Percentiles rank a stretch among this genome's conserved stretches.
Conservation (phyloP, 2,329 filamentous ascomycete species). For the Cadophora sp. region DNA sequence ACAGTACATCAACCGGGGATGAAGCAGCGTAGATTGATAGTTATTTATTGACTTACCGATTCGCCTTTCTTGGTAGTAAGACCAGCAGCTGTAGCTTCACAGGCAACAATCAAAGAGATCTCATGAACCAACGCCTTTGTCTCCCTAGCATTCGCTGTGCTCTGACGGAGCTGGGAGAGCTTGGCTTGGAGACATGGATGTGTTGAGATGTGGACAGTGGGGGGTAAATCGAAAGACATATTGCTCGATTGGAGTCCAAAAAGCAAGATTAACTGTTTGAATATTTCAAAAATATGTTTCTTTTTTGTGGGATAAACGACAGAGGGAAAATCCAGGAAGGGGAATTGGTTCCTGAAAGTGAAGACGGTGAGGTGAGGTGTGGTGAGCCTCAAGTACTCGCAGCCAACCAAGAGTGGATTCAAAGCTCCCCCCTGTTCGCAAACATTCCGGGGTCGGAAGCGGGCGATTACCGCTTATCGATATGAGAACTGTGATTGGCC, state of each 20-base stretch:
- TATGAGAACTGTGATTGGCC: conserved; percentile 12
- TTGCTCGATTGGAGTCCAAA: conserved; percentile 18
- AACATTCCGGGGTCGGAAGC: conserved; percentile 21
- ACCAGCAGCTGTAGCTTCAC: conserved; percentile 76
- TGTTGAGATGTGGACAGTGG: conserved; percentile 77
- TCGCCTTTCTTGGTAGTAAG: conserved; percentile 64
- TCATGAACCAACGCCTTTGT: conserved; percentile 86
- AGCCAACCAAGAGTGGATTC: conserved; percentile 19
- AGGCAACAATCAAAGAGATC: conserved; percentile 81
- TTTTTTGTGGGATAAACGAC: background rate
- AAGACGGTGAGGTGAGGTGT: conserved; percentile 16
- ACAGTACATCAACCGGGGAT: background rate
- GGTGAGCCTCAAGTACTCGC: conserved; percentile 13
- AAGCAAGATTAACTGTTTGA: background rate
- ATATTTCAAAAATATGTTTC: background rate
- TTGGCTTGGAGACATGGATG: conserved; percentile 90
- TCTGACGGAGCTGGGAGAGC: conserved; percentile 85
- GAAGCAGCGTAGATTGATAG: background rate
- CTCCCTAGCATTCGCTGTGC: conserved; percentile 71
- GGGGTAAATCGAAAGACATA: conserved; percentile 52
- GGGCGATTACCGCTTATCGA: conserved; percentile 27
- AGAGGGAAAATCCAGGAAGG: background rate
- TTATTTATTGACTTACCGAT: conserved; percentile 57
- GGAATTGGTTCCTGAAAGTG: background rate
- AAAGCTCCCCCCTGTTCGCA: conserved; percentile 16